Evolutionary conservation across 192 early-diverging fungal species (phyloP).

Genomic region (Coemansia sp.): DNA sequence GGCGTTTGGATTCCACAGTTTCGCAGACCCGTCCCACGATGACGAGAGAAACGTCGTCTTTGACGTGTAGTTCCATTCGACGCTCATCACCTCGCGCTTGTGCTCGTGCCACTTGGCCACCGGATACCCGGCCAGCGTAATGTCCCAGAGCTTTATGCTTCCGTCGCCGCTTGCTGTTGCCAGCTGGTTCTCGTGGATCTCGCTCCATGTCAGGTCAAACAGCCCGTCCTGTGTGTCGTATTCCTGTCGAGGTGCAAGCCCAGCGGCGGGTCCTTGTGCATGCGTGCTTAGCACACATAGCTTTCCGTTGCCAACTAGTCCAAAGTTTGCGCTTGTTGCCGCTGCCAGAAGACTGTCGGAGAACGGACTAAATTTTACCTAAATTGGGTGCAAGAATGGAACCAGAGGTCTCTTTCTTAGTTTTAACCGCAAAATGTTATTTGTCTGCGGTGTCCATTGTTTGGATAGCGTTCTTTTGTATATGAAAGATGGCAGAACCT

Average conservation of each 20-base stretch:
- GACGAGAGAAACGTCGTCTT: constrained; percentile 89
- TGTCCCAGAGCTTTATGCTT: constrained; percentile 93
- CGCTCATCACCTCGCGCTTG: constrained; percentile 87
- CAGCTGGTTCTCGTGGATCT: constrained; percentile 93
- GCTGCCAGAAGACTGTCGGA: constrained; percentile 85
- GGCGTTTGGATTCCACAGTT: constrained; percentile 89
- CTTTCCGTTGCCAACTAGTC: constrained; percentile 94
- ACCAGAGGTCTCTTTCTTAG: neutral
- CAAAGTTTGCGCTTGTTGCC: constrained; percentile 92
- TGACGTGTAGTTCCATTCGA: constrained; percentile 91
- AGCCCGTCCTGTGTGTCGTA: constrained; percentile 98
- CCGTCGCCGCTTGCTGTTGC: constrained; percentile 93
- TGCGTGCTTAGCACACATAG: constrained; percentile 70
- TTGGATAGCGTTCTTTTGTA: neutral
- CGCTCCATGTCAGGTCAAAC: constrained; percentile 95
- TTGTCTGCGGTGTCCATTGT: neutral
- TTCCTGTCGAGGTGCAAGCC: constrained; percentile 41
- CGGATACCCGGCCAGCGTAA: constrained; percentile 62
- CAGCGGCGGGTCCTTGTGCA: constrained; percentile 18
- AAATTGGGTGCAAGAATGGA: neutral
- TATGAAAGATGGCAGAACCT: neutral
- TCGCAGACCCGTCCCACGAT: constrained; percentile 95
- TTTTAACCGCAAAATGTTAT: neutral
- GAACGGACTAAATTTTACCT: constrained; percentile 88
- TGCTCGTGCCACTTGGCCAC: constrained; percentile 93